Evolutionary conservation across 208 protist species (phyloP).

Genomic region (Kentomonas sorsogonicus): DNA sequence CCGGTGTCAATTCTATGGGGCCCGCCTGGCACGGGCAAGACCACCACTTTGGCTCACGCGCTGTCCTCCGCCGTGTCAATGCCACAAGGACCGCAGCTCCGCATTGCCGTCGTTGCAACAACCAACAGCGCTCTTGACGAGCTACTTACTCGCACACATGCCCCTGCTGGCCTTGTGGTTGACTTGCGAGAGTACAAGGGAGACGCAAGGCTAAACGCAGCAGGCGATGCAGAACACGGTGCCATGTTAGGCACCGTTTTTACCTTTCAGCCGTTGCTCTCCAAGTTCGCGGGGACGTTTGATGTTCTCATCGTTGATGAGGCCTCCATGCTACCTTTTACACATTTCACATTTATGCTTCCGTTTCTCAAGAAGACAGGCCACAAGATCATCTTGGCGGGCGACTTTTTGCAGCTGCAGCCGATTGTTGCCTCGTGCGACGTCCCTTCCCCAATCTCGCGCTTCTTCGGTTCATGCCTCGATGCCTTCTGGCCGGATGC

Average conservation of each 20-base stretch:
- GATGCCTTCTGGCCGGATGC: slow-evolving; percentile 2
- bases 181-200: too few species aligned
- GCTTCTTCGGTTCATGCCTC: slow-evolving; percentile 9
- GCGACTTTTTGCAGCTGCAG: slow-evolving; percentile 18
- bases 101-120: slow-evolving; percentile 12
- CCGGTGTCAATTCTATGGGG: slow-evolving; percentile 20
- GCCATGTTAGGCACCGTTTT: too few species aligned
- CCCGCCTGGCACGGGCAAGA: slow-evolving; percentile 21
- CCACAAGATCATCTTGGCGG: slow-evolving; percentile 16
- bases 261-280: too few species aligned
- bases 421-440: slow-evolving; percentile 11
- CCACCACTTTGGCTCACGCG: slow-evolving; percentile 9
- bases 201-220: too few species aligned
- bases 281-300: slow-evolving; percentile 6
- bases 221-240: too few species aligned
- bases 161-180: too few species aligned
- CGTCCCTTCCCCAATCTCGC: neutral
- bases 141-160: too few species aligned
- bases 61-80: neutral
- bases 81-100: too few species aligned
- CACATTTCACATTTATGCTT: neutral
- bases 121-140: slow-evolving; percentile 14
- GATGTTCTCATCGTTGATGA: slow-evolving; percentile 21
- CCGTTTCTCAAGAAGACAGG: slow-evolving; percentile 9
- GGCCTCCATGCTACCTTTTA: slow-evolving; percentile 12